Evolutionary conservation across 129 eudicot genomes (phyloP).

Genomic region (Chrysanthemum lavandulifolium): DNA sequence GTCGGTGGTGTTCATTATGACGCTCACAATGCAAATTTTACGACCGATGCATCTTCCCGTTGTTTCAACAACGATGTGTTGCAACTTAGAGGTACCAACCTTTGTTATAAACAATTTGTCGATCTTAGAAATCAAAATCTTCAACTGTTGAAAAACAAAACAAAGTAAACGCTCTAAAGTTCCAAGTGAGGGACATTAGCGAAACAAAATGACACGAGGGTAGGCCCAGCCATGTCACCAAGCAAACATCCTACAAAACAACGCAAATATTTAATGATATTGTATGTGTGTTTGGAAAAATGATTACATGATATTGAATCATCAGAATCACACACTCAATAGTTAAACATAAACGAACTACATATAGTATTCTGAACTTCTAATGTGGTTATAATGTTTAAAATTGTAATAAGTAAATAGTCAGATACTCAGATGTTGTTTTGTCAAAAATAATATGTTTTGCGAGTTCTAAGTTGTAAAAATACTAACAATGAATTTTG

Average conservation of each 20-base stretch:
- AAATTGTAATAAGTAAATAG: too few relatives aligned
- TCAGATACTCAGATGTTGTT: too few relatives aligned
- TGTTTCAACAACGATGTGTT: slow-evolving; percentile 3
- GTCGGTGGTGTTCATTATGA: not conserved
- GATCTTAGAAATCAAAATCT: not conserved
- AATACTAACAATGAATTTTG: too few relatives aligned
- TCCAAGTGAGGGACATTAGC: slow-evolving; percentile 28
- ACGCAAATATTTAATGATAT: not conserved
- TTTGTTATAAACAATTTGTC: slow-evolving; percentile 13
- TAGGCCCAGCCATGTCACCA: slow-evolving; percentile 88
- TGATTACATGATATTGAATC: too few relatives aligned
- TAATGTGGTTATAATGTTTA: too few relatives aligned
- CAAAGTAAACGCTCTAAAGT: slow-evolving; percentile 24
- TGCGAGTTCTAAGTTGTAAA: too few relatives aligned
- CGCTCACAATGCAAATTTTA: not conserved
- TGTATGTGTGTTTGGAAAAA: not conserved
- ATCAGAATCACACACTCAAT: too few relatives aligned
- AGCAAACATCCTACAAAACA: slow-evolving; percentile 66
- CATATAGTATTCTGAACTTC: too few relatives aligned
- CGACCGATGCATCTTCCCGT: not conserved
- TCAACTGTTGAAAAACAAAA: not conserved
- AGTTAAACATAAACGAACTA: too few relatives aligned
- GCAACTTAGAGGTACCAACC: not conserved
- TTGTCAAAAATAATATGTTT: too few relatives aligned
- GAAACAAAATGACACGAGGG: slow-evolving; percentile 50